Base-by-base conservation (phyloP, 2,329 filamentous ascomycete genomes). In the Bipolaris cookei region DNA sequence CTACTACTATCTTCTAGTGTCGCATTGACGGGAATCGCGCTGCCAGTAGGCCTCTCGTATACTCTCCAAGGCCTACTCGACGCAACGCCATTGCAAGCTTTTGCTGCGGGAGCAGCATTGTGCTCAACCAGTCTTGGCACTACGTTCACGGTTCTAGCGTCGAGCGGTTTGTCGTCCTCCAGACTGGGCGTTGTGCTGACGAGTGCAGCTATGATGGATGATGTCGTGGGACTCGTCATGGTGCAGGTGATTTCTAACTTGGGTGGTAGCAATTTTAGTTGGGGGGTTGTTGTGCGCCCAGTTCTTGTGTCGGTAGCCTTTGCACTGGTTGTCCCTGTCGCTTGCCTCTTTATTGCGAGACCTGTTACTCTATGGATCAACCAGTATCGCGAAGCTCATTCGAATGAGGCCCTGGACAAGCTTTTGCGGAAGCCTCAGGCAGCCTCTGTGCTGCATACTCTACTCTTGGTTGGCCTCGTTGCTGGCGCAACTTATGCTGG, bases 151-250 rank as follows among this genome's bases (percentile, higher is more conserved):
- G 82, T 89, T 3, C 75, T 89, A 0, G 84, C 82, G 0, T 88
- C 90, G 7, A 87, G 86, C 2, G 80, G 80, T 1, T 73, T 88
- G 10, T 78, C 77, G n/a, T 71, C 77, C 1, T 86, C 82, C 7
- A 76, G 84, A 1, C 70, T 88, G 0, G 91, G 78, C 54, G 86
- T 76, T 7, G 84, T 95, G 0, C 80, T 92, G 0, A 85, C 85
- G 2, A 88, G 85, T 56, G 90, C 90, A 1, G 91, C 90, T 0
- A 90, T 95, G 85, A 85, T 95, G 77, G 91, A 95, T 69, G 90
- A 95, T 75, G 87, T 94, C 0, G 83, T 90, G 1, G 90, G 90
- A 0, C 77, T 94, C 8, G 85, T 93, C 6, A 89, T 94, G 85
- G 88, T 92, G 0, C 86, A 91, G 63, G 83, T 94, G 43, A 88